A percentile compares a stretch with the other conserved stretches of the same genome.
Conservation (phyloP, 23 red algal species). For the Pyropia yezoensis region DNA sequence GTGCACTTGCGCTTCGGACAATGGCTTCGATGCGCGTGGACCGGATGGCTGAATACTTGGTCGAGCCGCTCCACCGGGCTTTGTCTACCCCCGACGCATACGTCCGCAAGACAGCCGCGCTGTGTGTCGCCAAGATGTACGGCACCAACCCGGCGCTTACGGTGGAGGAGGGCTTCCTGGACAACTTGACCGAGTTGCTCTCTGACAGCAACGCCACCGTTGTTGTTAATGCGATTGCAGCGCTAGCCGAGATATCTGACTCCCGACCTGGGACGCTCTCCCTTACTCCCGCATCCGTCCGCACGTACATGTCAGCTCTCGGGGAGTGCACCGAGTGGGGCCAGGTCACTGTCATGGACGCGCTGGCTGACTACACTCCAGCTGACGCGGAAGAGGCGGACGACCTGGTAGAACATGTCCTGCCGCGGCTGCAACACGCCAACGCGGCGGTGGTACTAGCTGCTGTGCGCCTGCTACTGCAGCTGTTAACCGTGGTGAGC, state of each 20-base stretch:
- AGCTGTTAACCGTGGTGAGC: slow-evolving; percentile 12
- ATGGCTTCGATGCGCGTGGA: slow-evolving; percentile 80
- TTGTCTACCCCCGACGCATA: slow-evolving; percentile 63
- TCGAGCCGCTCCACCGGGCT: slow-evolving; percentile 53
- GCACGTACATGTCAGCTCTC: slow-evolving; percentile 57
- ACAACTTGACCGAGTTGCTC: slow-evolving; percentile 42
- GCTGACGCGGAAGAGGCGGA: slow-evolving; percentile 36
- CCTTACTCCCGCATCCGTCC: slow-evolving; percentile 11
- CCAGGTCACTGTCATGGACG: slow-evolving; percentile 83
- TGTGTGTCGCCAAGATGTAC: slow-evolving; percentile 69
- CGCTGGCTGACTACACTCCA: slow-evolving; percentile 67
- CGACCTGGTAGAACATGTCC: slow-evolving; percentile 65
- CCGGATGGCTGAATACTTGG: slow-evolving; percentile 62
- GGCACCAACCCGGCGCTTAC: slow-evolving; percentile 41
- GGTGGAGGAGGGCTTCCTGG: slow-evolving; percentile 50
- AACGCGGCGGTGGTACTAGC: slow-evolving; percentile 82
- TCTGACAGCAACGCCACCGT: slow-evolving; percentile 78
- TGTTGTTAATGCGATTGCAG: slow-evolving; percentile 78
- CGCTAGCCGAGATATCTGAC: slow-evolving; percentile 57
- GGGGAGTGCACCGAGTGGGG: slow-evolving; percentile 97
- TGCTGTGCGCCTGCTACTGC: slow-evolving; percentile 42
- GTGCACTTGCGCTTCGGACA: slow-evolving; percentile 80
- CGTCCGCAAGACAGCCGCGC: slow-evolving; percentile 83
- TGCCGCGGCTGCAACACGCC: slow-evolving; percentile 79
- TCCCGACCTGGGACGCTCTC: slow-evolving; percentile 9